phyloP scores from a whole-genome alignment of 176 grass and related monocot genomes.

The Metroxylon sagu region DNA sequence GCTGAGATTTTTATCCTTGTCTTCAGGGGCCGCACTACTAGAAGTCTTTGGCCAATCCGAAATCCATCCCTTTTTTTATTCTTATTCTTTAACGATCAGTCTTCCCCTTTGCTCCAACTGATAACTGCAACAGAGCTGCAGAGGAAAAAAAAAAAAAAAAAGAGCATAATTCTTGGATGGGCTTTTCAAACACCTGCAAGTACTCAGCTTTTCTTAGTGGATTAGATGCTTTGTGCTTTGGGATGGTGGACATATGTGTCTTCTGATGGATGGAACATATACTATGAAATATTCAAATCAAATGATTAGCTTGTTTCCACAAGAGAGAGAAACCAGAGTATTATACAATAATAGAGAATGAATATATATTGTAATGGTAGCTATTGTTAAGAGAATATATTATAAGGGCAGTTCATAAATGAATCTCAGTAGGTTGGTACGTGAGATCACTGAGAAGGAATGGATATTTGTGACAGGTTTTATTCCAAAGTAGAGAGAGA shows the following conservation, averaged over 20 bases:
- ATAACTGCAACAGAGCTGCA: too few relatives aligned
- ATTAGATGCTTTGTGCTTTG: conserved; percentile 5
- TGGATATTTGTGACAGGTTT: conserved; percentile 7
- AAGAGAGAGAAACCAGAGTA: conserved; percentile 6
- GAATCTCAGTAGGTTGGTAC: conserved; percentile 1
- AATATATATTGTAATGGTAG: not conserved
- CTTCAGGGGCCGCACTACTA: too few relatives aligned
- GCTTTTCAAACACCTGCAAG: conserved; percentile 40
- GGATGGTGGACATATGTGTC: not conserved
- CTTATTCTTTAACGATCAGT: conserved; percentile 44
- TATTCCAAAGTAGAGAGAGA: not conserved
- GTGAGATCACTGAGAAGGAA: conserved; percentile 1
- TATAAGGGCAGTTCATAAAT: not conserved
- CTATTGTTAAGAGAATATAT: too few relatives aligned
- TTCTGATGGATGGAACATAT: conserved; percentile 25
- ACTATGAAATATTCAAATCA: conserved; percentile 21
- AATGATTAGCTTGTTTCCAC: conserved; percentile 30
- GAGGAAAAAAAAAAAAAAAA: too few relatives aligned
- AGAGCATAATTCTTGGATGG: not conserved
- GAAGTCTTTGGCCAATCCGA: not conserved
- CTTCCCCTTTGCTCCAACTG: not conserved
- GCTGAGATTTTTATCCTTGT: too few relatives aligned
- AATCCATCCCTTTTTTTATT: conserved; percentile 25
- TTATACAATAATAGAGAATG: not conserved
- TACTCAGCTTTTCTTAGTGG: conserved; percentile 19